phyloP scores from a whole-genome alignment of 2,329 filamentous ascomycete species.

The Cladosporium colombiae region DNA sequence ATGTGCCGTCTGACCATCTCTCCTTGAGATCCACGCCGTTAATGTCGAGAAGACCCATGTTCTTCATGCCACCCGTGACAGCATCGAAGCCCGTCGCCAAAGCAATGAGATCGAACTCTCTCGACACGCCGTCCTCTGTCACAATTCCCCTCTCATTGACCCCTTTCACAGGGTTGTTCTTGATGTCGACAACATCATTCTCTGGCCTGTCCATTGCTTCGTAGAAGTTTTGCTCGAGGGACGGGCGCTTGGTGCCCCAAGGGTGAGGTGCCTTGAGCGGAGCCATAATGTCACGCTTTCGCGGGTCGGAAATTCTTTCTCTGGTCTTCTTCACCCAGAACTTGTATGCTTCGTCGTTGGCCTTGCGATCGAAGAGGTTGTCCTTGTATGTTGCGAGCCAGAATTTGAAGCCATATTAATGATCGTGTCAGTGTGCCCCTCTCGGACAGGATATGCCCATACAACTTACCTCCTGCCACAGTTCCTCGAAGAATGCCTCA shows the following conservation, averaged over 20 bases:
- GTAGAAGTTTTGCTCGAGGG: conserved; percentile 51
- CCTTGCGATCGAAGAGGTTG: conserved; percentile 38
- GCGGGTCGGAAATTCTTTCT: conserved; percentile 44
- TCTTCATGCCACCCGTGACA: conserved; percentile 38
- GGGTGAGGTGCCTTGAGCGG: conserved; percentile 45
- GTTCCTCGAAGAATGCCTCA: conserved; percentile 45
- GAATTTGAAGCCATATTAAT: conserved; percentile 38
- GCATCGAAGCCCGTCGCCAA: conserved; percentile 50
- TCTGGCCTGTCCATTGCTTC: conserved; percentile 47
- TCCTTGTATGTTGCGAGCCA: conserved; percentile 48
- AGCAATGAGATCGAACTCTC: conserved; percentile 47
- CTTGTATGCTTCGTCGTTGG: conserved; percentile 46
- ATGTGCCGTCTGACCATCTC: conserved; percentile 45
- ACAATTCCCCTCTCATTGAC: conserved; percentile 48
- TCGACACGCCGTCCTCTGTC: conserved; percentile 42
- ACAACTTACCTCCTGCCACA: conserved; percentile 33
- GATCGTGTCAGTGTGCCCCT: conserved; percentile 36
- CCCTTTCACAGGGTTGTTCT: conserved; percentile 44
- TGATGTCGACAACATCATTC: conserved; percentile 46
- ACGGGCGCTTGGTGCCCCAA: conserved; percentile 48
- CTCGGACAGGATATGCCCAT: background rate
- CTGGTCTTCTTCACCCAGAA: conserved; percentile 50
- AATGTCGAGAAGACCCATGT: conserved; percentile 39
- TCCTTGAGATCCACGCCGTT: conserved; percentile 44
- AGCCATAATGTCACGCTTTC: conserved; percentile 47